Conservation (phyloP, 768 basidiomycete genomes). For the Sporobolomyces roseus region DNA sequence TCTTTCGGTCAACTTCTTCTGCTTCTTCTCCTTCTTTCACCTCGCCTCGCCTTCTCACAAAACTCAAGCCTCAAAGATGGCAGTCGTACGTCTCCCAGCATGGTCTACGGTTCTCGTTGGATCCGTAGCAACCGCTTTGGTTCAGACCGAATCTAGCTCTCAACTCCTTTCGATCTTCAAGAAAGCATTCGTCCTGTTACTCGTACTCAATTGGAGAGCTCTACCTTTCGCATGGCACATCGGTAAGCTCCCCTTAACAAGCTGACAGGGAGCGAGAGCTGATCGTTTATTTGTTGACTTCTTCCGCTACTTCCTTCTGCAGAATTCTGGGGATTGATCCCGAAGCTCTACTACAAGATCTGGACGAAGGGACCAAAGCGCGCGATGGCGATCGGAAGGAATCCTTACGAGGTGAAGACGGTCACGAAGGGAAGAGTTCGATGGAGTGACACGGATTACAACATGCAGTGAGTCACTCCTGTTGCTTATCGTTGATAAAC, state of each 20-base stretch:
- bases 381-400: conserved; percentile 24
- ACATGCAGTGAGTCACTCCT: conserved; percentile 24
- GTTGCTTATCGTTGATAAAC: background rate
- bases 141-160: background rate
- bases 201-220: conserved; percentile 31
- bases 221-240: conserved; percentile 37
- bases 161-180: conserved; percentile 3
- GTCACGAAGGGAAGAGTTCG: conserved; percentile 15
- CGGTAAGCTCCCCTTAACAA: background rate
- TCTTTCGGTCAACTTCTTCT: no score
- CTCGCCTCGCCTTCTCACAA: background rate
- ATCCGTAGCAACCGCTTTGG: conserved; percentile 1
- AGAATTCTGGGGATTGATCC: conserved; percentile 25
- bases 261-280: no score
- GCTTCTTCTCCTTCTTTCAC: background rate
- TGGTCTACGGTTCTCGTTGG: conserved; percentile 15
- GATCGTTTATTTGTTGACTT: no score
- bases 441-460: conserved; percentile 23
- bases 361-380: conserved; percentile 16
- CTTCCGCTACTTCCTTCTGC: no score
- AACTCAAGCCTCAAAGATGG: conserved; percentile 1
- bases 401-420: conserved; percentile 24
- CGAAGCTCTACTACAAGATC: conserved; percentile 17
- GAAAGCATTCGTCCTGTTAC: conserved; percentile 12
- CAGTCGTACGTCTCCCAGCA: conserved; percentile 8